phyloP scores from a whole-genome alignment of 1,139 yeast genomes.

The Yamadazyma trypodendri region DNA sequence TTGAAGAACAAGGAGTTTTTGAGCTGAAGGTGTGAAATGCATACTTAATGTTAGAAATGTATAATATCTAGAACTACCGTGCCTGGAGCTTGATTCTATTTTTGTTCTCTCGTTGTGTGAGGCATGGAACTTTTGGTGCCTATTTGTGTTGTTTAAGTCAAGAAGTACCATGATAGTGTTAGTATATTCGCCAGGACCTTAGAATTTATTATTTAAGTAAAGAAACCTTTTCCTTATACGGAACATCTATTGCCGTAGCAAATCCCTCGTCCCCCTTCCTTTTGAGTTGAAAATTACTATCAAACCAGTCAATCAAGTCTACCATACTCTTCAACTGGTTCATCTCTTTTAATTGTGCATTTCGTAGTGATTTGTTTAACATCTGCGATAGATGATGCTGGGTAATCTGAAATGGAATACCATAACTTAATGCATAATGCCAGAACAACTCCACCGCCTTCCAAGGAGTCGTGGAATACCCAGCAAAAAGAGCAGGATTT shows the following conservation, averaged over 20 bases:
- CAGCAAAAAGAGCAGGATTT: constrained; percentile 87
- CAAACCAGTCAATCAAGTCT: constrained; percentile 82
- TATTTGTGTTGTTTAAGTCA: too few species aligned
- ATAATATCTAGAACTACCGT: constrained; percentile 2
- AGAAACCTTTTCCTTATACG: constrained; percentile 28
- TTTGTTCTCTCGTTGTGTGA: too few species aligned
- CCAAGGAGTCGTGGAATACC: constrained; percentile 80
- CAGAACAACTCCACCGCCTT: constrained; percentile 80
- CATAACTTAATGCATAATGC: constrained; percentile 76
- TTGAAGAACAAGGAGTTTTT: constrained; percentile 60
- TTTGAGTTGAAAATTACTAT: constrained; percentile 59
- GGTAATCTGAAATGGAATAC: constrained; percentile 75
- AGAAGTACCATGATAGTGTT: too few species aligned
- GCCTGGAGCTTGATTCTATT: too few species aligned
- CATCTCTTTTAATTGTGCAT: constrained; percentile 57
- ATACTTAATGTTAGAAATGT: constrained; percentile 4
- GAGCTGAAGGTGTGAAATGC: background rate
- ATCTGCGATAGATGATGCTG: constrained; percentile 91
- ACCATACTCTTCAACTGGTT: constrained; percentile 58
- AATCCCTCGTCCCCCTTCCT: constrained; percentile 69
- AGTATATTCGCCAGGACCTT: too few species aligned
- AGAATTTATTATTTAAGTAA: too few species aligned
- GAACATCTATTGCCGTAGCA: constrained; percentile 58
- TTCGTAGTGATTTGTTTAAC: constrained; percentile 64
- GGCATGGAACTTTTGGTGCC: too few species aligned